A percentile compares a stretch with the other conserved stretches of the same genome.
These are phyloP conservation scores for Cladosporium cucumerinum DNA, from an alignment of 2,329 filamentous ascomycete genomes.

Conservation along the genomic window DNA sequence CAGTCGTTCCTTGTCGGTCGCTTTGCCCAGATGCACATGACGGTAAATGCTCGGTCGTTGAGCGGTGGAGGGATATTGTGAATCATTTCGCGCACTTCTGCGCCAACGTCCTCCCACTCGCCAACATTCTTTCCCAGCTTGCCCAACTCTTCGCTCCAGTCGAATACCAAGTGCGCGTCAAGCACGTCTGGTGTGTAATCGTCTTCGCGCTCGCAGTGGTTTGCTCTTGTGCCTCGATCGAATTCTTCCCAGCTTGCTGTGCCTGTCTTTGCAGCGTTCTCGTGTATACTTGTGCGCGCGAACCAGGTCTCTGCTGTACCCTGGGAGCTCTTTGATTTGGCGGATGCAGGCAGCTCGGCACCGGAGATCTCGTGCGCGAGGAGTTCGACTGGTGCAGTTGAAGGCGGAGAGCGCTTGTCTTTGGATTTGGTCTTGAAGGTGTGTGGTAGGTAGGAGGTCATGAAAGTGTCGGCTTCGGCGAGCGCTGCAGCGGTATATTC, in stretches of 20 bases:
- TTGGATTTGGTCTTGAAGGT: constrained; percentile 53
- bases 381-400: constrained; percentile 52
- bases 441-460: constrained; percentile 52
- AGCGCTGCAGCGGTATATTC: constrained; percentile 53
- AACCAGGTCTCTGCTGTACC: constrained; percentile 57
- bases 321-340: constrained; percentile 9
- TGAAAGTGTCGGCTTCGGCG: constrained; percentile 58
- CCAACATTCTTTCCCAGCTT: constrained; percentile 24
- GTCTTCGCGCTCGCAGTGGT: constrained; percentile 56
- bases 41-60: constrained; percentile 62
- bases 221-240: constrained; percentile 54
- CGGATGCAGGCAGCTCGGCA: constrained; percentile 39
- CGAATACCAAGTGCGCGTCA: constrained; percentile 44
- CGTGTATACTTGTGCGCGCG: constrained; percentile 61
- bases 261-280: constrained; percentile 47
- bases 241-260: constrained; percentile 66
- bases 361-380: constrained; percentile 50
- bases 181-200: constrained; percentile 58
- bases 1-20: constrained; percentile 25
- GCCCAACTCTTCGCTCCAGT: constrained; percentile 40
- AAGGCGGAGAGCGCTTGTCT: constrained; percentile 49
- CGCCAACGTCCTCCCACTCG: constrained; percentile 36
- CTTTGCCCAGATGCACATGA: constrained; percentile 58
- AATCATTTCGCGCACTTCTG: constrained; percentile 60
- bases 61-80: constrained; percentile 62